Percentiles rank a stretch among this genome's conserved stretches.
Conservation (phyloP, 1,284 basidiomycete genomes). For the Fomes fomentarius region DNA sequence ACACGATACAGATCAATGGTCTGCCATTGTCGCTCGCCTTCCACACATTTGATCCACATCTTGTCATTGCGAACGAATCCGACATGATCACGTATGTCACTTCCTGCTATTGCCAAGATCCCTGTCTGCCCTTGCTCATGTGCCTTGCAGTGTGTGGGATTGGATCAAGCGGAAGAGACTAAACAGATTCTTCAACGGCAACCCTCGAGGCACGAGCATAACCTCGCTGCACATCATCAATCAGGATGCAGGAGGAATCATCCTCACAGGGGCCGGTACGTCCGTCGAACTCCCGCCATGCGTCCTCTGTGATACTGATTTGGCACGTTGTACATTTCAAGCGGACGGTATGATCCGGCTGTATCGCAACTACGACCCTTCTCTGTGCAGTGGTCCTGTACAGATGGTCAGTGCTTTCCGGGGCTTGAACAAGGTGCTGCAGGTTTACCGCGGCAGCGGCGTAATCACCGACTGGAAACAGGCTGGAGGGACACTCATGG, state of each 20-base stretch:
- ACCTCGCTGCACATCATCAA: slow-evolving; percentile 95
- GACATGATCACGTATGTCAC: slow-evolving; percentile 83
- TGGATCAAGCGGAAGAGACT: slow-evolving; percentile 85
- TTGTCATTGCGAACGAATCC: slow-evolving; percentile 87
- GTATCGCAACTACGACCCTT: slow-evolving; percentile 87
- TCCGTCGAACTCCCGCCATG: slow-evolving; percentile 4
- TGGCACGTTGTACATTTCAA: too few species aligned
- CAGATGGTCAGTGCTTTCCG: slow-evolving; percentile 95
- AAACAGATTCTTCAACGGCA: slow-evolving; percentile 89
- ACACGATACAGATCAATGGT: slow-evolving; percentile 71
- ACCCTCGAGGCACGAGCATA: slow-evolving; percentile 80
- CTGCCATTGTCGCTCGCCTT: slow-evolving; percentile 83
- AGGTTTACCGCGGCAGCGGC: slow-evolving; percentile 76
- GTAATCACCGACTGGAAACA: slow-evolving; percentile 96
- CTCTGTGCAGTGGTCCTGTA: slow-evolving; percentile 62
- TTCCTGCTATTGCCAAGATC: neutral
- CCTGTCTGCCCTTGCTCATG: neutral
- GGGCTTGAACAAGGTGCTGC: slow-evolving; percentile 82
- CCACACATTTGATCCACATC: slow-evolving; percentile 91
- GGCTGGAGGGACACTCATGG: slow-evolving; percentile 80
- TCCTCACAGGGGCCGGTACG: slow-evolving; percentile 87
- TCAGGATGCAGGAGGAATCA: slow-evolving; percentile 91
- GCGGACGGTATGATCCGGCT: slow-evolving; percentile 93
- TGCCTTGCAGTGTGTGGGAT: slow-evolving; percentile 80
- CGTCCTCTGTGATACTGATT: neutral